A percentile compares a stretch with the other conserved stretches of the same genome.
phyloP scores from a whole-genome alignment of 345 rosid species.

The Eucalyptus shirleyi region DNA sequence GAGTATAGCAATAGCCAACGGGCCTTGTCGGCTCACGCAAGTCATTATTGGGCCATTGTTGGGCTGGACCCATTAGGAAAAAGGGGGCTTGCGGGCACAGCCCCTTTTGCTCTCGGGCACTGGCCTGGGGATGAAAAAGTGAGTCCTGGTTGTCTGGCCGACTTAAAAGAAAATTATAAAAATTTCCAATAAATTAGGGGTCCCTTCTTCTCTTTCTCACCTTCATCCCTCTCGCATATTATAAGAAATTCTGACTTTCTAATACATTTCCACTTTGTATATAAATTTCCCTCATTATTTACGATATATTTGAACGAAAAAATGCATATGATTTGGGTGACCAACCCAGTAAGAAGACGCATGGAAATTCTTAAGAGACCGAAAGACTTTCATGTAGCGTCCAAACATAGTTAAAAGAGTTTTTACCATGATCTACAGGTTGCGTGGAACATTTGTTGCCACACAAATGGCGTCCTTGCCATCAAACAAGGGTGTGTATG shows the following conservation, averaged over 20 bases:
- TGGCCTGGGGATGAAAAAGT: not conserved
- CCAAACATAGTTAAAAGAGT: not conserved
- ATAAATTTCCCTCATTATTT: not conserved
- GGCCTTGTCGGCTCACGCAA: not conserved
- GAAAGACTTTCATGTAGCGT: not conserved
- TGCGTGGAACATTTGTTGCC: not conserved
- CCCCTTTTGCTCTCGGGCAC: not conserved
- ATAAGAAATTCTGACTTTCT: not conserved
- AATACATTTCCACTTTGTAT: not conserved
- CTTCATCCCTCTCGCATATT: not conserved
- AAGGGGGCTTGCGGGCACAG: not conserved
- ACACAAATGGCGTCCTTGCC: not conserved
- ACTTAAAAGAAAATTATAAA: not conserved
- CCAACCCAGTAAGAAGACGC: accelerated
- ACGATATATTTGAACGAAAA: not conserved
- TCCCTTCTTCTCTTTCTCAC: not conserved
- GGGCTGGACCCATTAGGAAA: not conserved
- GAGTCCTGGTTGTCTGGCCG: accelerated
- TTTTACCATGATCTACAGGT: not conserved
- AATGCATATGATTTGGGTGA: not conserved
- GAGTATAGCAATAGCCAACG: not conserved
- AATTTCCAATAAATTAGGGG: not conserved
- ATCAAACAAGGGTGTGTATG: accelerated
- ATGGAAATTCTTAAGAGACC: not conserved
- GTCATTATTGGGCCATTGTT: not conserved